Evolutionary conservation across 257 asterid species (phyloP).

Genomic region (Anisodus acutangulus): DNA sequence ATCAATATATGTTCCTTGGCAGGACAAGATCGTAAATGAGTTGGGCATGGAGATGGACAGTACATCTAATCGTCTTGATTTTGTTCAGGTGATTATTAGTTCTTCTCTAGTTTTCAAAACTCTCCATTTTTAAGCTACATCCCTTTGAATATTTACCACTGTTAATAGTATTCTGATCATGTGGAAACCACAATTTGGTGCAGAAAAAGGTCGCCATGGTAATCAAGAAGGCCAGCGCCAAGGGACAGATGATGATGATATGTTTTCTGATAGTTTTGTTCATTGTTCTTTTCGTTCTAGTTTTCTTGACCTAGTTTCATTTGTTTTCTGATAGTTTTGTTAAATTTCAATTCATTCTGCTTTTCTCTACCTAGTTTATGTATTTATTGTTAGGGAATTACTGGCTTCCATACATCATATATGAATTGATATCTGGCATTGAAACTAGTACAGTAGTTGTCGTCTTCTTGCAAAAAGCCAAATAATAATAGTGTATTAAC

Average conservation of each 20-base stretch:
- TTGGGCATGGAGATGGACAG: slow-evolving; percentile 88
- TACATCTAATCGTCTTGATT: slow-evolving; percentile 92
- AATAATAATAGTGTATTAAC: background rate
- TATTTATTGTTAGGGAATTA: background rate
- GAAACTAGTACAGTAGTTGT: background rate
- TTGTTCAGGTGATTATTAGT: slow-evolving; percentile 73
- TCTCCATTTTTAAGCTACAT: background rate
- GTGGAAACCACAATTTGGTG: slow-evolving; percentile 26
- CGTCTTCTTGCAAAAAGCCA: background rate
- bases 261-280: slow-evolving; percentile 72
- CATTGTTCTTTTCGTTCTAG: slow-evolving; percentile 80
- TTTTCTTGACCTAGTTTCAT: slow-evolving; percentile 64
- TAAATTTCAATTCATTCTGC: background rate
- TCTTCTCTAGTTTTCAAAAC: background rate
- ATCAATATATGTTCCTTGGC: slow-evolving; percentile 32
- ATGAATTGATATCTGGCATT: background rate
- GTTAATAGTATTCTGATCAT: background rate
- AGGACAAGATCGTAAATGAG: slow-evolving; percentile 85
- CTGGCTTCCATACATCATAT: background rate
- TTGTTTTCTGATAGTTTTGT: background rate
- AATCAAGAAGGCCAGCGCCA: slow-evolving; percentile 91
- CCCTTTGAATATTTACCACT: background rate
- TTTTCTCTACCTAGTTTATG: background rate
- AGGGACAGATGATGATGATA: slow-evolving; percentile 93
- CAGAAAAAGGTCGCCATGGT: slow-evolving; percentile 93